Evolutionary conservation across 768 basidiomycete species (phyloP).

Genomic region (Pleurotus djamor): DNA sequence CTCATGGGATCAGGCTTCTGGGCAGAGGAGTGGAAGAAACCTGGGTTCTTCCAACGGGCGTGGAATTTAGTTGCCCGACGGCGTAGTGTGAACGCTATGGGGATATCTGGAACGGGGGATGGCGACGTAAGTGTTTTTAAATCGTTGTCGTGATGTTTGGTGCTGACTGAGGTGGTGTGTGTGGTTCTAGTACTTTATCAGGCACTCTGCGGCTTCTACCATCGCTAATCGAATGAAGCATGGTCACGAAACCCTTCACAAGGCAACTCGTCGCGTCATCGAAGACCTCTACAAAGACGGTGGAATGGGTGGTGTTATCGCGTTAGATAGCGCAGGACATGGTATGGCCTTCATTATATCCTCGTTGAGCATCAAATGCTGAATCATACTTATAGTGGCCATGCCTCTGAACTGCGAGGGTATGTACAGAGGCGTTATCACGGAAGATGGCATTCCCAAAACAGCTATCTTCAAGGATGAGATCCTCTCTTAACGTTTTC

Average conservation of each 20-base stretch:
- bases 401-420: conserved; percentile 75
- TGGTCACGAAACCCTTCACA: conserved; percentile 49
- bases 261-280: conserved; percentile 55
- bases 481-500: conserved; percentile 19
- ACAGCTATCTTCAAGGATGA: conserved; percentile 82
- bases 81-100: conserved; percentile 45
- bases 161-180: too few relatives aligned
- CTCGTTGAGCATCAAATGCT: not conserved
- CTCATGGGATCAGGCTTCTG: conserved; percentile 78
- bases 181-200: conserved; percentile 67
- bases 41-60: conserved; percentile 25
- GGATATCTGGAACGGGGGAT: conserved; percentile 83
- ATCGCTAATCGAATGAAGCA: conserved; percentile 68
- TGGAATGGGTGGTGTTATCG: conserved; percentile 76
- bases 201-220: conserved; percentile 62
- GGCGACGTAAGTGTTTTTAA: conserved; percentile 59
- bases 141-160: not conserved
- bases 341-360: conserved; percentile 33
- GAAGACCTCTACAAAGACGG: conserved; percentile 55
- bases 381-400: conserved; percentile 43
- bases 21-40: conserved; percentile 72
- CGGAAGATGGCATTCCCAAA: conserved; percentile 63
- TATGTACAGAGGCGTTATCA: conserved; percentile 81
- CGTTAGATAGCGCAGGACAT: conserved; percentile 66
- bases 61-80: conserved; percentile 36